Evolutionary conservation across 148 eudicot species (phyloP), one percentile per base, ranked within the genome.

Genomic region (Bassia scoparia): DNA sequence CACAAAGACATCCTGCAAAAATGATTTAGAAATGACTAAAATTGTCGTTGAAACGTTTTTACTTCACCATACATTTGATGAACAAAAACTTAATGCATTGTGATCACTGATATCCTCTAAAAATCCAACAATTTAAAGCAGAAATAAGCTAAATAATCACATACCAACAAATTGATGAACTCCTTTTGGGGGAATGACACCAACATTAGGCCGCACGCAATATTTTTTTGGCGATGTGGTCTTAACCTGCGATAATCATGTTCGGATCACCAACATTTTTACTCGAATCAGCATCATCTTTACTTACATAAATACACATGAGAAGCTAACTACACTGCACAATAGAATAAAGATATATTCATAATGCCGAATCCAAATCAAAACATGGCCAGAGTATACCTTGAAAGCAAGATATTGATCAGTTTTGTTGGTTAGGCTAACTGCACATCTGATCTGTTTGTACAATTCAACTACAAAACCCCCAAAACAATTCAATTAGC

Each of bases 221-320:
- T 94, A 94, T 74, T 91, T 94, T 84, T 91, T 94, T 4, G 96
- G 98, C 54, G 91, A 91, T 62, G 98, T 94, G 56, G 98, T 94
- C 79, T 94, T 92, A 53, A 92, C 88, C 97, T 92, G 95, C 80
- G 69, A 72, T 18, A 38, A 78, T 34, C 81, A 46, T 54, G 52
- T 17, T 66, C 15, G 33, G 7, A 29, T 63, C 68, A 79, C 21
- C 53, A 78, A 60, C 3, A 20, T 4, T 29, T 17, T 61, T 2
- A 49, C 12, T 64, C 65, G 31, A 23, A 31, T 7, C 62, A 77
- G 18, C 33, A 56, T 21, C 53, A 30, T 71, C 38, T n/a, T 65
- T 27, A 73, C 60, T 37, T 7, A 66, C 21, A 41, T 14, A 11
- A 6, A 50, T 21, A 49, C n/a, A 21, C 26, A 7, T 34, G 41